Percentiles rank a stretch among this genome's conserved stretches.
phyloP scores from a whole-genome alignment of 2,329 filamentous ascomycete genomes.

The Colletotrichum sansevieriae region DNA sequence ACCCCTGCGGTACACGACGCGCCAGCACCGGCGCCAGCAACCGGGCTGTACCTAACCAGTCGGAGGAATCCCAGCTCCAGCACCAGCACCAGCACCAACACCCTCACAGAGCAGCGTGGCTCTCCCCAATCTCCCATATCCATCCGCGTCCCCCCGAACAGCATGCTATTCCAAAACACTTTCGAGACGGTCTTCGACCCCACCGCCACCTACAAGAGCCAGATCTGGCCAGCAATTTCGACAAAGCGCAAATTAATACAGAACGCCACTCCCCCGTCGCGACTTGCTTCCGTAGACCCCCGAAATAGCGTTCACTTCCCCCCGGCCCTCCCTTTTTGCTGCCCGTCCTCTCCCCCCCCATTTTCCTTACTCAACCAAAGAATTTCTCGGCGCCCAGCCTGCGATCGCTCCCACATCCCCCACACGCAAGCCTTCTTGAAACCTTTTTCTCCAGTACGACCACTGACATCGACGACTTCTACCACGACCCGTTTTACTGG shows the following conservation, averaged over 20 bases:
- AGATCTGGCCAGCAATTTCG: conserved; percentile 31
- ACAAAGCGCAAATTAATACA: conserved; percentile 35
- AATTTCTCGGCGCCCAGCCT: conserved; percentile 45
- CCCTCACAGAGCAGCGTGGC: conserved; percentile 13
- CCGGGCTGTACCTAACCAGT: not conserved
- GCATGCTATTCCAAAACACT: conserved; percentile 43
- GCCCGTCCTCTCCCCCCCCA: conserved; percentile 30
- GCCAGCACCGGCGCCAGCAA: conserved; percentile 22
- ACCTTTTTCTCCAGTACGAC: conserved; percentile 31
- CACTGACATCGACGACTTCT: conserved; percentile 19
- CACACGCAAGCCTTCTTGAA: conserved; percentile 40
- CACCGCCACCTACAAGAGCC: conserved; percentile 30
- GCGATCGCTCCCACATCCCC: conserved; percentile 43
- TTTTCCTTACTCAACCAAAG: conserved; percentile 5
- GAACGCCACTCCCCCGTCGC: conserved; percentile 20
- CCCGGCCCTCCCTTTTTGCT: conserved; percentile 34
- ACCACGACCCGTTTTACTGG: conserved; percentile 30
- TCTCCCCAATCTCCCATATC: conserved; percentile 40
- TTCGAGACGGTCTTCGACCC: conserved; percentile 43
- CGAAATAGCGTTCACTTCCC: conserved; percentile 36
- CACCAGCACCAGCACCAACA: conserved; percentile 7
- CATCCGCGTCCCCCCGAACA: conserved; percentile 39
- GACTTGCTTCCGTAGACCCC: conserved; percentile 25
- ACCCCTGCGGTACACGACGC: not conserved
- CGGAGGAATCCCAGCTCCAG: conserved; percentile 5